Conservation (phyloP, 2,329 filamentous ascomycete genomes). For the Macrophomina pseudophaseolina region DNA sequence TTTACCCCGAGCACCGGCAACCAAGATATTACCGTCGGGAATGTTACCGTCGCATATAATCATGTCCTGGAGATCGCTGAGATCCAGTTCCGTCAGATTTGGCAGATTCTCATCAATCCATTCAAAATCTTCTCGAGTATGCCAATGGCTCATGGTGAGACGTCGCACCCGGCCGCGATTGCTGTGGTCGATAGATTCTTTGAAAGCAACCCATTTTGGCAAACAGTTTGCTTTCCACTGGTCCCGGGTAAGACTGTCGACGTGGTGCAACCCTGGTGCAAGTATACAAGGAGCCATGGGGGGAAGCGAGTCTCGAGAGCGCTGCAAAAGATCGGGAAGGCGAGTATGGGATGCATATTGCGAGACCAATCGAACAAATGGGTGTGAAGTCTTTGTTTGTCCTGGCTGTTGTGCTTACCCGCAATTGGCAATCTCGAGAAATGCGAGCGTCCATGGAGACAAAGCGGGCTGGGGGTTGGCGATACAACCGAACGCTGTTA, state of each 20-base stretch:
- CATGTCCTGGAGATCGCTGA: slow-evolving; percentile 42
- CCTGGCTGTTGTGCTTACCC: not conserved
- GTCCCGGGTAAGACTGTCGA: not conserved
- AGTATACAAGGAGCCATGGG: not conserved
- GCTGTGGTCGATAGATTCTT: slow-evolving; percentile 38
- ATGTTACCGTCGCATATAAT: slow-evolving; percentile 41
- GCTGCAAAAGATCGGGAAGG: not conserved
- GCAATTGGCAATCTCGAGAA: not conserved
- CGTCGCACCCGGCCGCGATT: slow-evolving; percentile 42
- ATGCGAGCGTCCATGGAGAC: slow-evolving; percentile 13
- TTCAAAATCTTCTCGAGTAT: slow-evolving; percentile 41
- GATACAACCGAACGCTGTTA: not conserved
- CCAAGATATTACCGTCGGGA: not conserved
- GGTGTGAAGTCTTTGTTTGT: slow-evolving; percentile 8
- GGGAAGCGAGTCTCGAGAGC: not conserved
- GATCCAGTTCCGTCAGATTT: slow-evolving; percentile 38
- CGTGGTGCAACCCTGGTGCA: slow-evolving; percentile 10
- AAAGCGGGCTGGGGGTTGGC: not conserved
- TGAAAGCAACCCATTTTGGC: slow-evolving; percentile 39
- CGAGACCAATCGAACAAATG: slow-evolving; percentile 6
- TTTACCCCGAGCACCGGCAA: not conserved
- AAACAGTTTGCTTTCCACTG: slow-evolving; percentile 11
- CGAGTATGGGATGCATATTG: not conserved
- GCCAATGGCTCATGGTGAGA: slow-evolving; percentile 44
- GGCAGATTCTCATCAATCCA: slow-evolving; percentile 47